phyloP scores from a whole-genome alignment of 208 protist species.

The Trypanosomatidae sp. region DNA sequence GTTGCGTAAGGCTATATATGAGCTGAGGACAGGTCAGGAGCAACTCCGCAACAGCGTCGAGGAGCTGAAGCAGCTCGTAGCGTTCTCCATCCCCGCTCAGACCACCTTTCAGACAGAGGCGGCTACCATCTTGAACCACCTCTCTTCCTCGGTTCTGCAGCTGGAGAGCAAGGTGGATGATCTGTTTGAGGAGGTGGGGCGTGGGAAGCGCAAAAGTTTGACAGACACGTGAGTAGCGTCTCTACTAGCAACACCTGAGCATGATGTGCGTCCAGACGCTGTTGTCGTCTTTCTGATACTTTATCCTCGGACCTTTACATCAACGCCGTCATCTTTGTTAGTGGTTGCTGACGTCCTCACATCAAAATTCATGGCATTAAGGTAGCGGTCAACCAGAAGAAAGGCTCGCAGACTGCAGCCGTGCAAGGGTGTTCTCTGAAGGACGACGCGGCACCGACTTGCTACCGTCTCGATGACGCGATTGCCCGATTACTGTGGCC shows the following conservation, averaged over 20 bases:
- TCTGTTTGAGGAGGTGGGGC: slow-evolving; percentile 36
- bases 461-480: neutral
- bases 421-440: neutral
- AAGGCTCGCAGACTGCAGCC: neutral
- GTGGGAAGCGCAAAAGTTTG: neutral
- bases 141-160: slow-evolving; percentile 67
- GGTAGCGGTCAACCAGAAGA: neutral
- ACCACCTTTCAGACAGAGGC: slow-evolving; percentile 56
- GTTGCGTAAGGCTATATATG: slow-evolving; percentile 35
- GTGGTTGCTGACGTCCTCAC: neutral
- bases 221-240: neutral
- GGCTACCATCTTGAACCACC: slow-evolving; percentile 69
- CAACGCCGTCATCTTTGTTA: neutral
- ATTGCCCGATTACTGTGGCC: neutral
- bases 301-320: neutral
- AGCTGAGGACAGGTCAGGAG: slow-evolving; percentile 45
- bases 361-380: neutral
- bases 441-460: neutral
- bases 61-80: slow-evolving; percentile 54
- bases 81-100: slow-evolving; percentile 18
- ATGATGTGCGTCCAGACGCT: neutral
- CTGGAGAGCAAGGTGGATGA: slow-evolving; percentile 79
- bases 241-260: no score
- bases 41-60: slow-evolving; percentile 33
- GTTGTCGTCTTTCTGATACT: no score